A percentile compares a stretch with the other conserved stretches of the same genome.
These are phyloP conservation scores for Ocimum tenuiflorum DNA, from an alignment of 257 asterid genomes.

Conservation along the genomic window DNA sequence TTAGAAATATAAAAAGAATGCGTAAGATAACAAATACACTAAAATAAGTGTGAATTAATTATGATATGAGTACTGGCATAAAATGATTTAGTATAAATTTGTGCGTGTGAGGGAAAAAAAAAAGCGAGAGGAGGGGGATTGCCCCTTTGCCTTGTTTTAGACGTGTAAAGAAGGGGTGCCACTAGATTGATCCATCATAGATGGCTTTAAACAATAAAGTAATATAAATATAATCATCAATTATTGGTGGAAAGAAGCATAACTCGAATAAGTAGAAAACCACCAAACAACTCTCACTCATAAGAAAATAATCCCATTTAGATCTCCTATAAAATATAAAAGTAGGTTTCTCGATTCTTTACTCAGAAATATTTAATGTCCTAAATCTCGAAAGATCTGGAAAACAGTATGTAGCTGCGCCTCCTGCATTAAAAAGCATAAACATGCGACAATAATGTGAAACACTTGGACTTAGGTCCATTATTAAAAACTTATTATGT, in stretches of 20 bases:
- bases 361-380: background rate
- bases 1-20: too few species aligned
- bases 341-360: background rate
- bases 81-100: too few species aligned
- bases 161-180: slow-evolving; percentile 65
- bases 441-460: slow-evolving; percentile 37
- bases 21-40: too few species aligned
- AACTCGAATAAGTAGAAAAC: slow-evolving; percentile 17
- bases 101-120: too few species aligned
- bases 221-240: slow-evolving; percentile 39
- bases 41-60: too few species aligned
- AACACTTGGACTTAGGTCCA: slow-evolving; percentile 29
- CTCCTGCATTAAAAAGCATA: slow-evolving; percentile 15
- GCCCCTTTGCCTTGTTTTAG: slow-evolving; percentile 31
- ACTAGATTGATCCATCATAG: slow-evolving; percentile 46
- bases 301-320: slow-evolving; percentile 15
- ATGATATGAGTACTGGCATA: too few species aligned
- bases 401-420: background rate
- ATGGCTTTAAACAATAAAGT: slow-evolving; percentile 31
- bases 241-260: slow-evolving; percentile 47
- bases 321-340: slow-evolving; percentile 21
- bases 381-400: background rate
- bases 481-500: background rate
- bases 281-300: slow-evolving; percentile 2
- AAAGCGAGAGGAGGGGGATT: background rate